These are phyloP conservation scores for Yamadazyma dushanensis DNA, from an alignment of 1,139 yeast species.

Conservation along the genomic window DNA sequence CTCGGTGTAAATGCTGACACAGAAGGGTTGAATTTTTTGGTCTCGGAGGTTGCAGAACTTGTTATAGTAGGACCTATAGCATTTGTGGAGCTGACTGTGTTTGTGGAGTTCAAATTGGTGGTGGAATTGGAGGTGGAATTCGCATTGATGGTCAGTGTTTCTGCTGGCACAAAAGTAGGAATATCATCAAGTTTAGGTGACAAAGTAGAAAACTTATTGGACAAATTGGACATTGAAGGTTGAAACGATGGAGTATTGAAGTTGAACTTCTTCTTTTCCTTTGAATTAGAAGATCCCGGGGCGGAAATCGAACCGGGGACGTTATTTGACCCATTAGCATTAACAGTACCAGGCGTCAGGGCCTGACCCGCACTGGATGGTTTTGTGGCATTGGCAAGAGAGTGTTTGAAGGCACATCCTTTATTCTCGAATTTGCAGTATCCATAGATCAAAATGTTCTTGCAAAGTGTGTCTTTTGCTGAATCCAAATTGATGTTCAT, in stretches of 20 bases:
- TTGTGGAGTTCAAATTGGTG: background rate
- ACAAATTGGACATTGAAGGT: constrained; percentile 35
- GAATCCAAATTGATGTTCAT: constrained; percentile 49
- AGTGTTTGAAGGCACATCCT: constrained; percentile 82
- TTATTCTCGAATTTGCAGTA: constrained; percentile 86
- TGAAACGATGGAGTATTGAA: constrained; percentile 68
- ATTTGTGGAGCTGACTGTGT: too few relatives aligned
- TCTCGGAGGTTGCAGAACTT: background rate
- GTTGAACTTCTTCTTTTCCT: constrained; percentile 43
- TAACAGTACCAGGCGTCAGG: background rate
- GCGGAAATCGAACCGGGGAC: constrained; percentile 2
- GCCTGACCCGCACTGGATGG: constrained; percentile 1
- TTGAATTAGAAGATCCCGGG: constrained; percentile 9
- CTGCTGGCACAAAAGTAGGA: constrained; percentile 57
- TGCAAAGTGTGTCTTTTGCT: constrained; percentile 81
- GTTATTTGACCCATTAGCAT: constrained; percentile 4
- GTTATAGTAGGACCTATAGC: too few relatives aligned
- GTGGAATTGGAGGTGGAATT: background rate
- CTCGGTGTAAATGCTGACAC: constrained; percentile 39
- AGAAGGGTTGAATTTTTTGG: constrained; percentile 33
- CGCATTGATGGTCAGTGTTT: background rate
- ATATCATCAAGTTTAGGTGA: constrained; percentile 59
- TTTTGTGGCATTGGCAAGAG: constrained; percentile 3
- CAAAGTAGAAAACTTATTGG: constrained; percentile 44
- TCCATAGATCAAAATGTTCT: constrained; percentile 84